Base-by-base conservation (phyloP, 1,139 yeast species). In the Yamadazyma pseudoaaseri region DNA sequence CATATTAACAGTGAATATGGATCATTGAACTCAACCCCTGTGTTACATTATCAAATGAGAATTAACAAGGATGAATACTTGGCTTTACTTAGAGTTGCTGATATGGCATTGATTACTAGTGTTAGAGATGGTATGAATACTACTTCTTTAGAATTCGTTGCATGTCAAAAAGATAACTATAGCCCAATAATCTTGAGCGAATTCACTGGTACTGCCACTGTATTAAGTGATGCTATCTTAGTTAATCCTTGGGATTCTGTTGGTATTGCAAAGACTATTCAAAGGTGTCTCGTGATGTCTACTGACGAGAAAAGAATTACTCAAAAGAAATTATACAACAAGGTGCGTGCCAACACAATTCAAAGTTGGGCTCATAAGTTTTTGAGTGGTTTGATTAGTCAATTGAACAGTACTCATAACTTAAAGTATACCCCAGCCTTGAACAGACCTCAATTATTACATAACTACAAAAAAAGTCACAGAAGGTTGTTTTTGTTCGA, bases 171-270 rank as follows among this genome's bases (percentile, higher is more conserved):
- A 51, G 63, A 75, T 30, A 70, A 76, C 39, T 73, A 75, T 44
- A 79, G 84, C 6, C 97, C 97, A 0, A 70, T 92, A 48, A 78
- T 92, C 27, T 64, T 90, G 30, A 85, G 96, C 16, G 99, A 92
- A 61, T 92, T 92, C 52, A 85, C 96, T 29, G 99, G 98, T 33
- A 82, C 95, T 3, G 85, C 96, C 0, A 76, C 90, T 3, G 82
- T 86, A 1, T 64, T 92, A 37, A 73, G 72, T 31, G 95, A 86
- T 42, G 87, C 96, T 1, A 73, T 86, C 31, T 77, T 85, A 45
- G 95, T 92, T 24, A 94, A 92, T 50, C 99, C 99, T 10, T 92
- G 97, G 96, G 97, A 92, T 60, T 73, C 94, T 0, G 92, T 86
- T 18, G 96, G 95, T 4, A 92, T 90, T 24, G 94, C 98, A 1